These are phyloP conservation scores for Lizonia empirigonia DNA, from an alignment of 2,329 filamentous ascomycete genomes.

Conservation along the genomic window DNA sequence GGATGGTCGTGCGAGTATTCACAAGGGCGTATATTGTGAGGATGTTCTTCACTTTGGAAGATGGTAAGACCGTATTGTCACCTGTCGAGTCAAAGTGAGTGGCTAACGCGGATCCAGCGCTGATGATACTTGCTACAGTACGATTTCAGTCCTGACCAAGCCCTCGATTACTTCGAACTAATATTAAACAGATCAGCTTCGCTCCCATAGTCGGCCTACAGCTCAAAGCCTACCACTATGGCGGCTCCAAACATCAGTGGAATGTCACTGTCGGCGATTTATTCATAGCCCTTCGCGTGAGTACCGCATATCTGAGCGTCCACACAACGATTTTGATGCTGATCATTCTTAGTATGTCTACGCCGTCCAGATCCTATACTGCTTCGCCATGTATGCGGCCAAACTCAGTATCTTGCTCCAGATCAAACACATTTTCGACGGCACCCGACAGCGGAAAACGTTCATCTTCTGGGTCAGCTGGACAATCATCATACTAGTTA, in stretches of 20 bases:
- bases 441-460: conserved; percentile 2
- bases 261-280: conserved; percentile 14
- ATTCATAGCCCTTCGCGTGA: conserved; percentile 3
- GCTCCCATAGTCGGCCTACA: conserved; percentile 11
- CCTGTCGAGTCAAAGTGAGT: too few relatives aligned
- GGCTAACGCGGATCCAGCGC: not conserved
- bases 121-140: conserved; percentile 3
- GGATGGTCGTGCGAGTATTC: not conserved
- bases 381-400: conserved; percentile 18
- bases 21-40: not conserved
- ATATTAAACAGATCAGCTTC: not conserved
- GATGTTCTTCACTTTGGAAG: not conserved
- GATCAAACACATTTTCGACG: conserved; percentile 21
- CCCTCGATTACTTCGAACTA: too few relatives aligned
- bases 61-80: too few relatives aligned
- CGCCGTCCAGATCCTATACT: conserved; percentile 22
- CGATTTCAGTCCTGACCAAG: too few relatives aligned
- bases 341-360: conserved; percentile 8
- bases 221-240: conserved; percentile 4
- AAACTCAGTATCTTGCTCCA: conserved; percentile 24
- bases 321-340: not conserved
- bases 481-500: conserved; percentile 19
- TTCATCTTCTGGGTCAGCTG: conserved; percentile 24
- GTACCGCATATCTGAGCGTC: not conserved
- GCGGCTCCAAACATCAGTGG: conserved; percentile 20